A percentile compares a stretch with the other conserved stretches of the same genome.
Evolutionary conservation across 2,329 filamentous ascomycete species (phyloP).

Genomic region (Microcyclosporella mali): DNA sequence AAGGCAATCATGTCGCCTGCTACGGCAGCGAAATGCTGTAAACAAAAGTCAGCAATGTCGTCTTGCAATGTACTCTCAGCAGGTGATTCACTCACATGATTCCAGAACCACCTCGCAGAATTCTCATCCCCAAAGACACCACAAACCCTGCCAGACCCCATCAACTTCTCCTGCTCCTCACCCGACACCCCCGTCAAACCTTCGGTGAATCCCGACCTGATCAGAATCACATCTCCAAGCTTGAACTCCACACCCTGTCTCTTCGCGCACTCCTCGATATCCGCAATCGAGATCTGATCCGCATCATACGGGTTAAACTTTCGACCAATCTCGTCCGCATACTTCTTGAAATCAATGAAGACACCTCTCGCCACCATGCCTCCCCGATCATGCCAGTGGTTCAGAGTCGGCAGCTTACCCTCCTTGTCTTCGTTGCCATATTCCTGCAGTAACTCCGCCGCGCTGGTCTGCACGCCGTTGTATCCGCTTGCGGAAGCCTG

Average conservation of each 20-base stretch:
- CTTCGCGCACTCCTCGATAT: constrained; percentile 41
- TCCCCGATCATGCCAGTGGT: constrained; percentile 47
- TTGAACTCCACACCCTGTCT: constrained; percentile 41
- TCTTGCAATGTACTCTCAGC: no score
- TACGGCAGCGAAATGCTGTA: constrained; percentile 48
- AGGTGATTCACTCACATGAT: constrained; percentile 28
- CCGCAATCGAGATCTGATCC: constrained; percentile 38
- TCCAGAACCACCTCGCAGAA: constrained; percentile 53
- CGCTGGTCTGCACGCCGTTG: constrained; percentile 41
- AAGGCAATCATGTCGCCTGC: constrained; percentile 52
- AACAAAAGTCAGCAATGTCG: no score
- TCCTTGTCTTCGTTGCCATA: constrained; percentile 26
- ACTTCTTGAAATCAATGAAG: constrained; percentile 52
- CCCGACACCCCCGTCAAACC: constrained; percentile 37
- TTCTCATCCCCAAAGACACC: constrained; percentile 44
- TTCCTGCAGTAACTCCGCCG: constrained; percentile 23
- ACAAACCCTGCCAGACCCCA: constrained; percentile 34
- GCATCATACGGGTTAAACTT: constrained; percentile 50
- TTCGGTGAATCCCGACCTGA: constrained; percentile 48
- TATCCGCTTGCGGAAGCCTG: constrained; percentile 42
- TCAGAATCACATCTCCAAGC: constrained; percentile 52
- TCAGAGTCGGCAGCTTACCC: constrained; percentile 27
- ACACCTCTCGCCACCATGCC: constrained; percentile 52
- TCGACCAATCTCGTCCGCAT: constrained; percentile 53
- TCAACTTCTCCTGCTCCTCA: constrained; percentile 35